These are phyloP conservation scores for Lolium multiflorum DNA, from an alignment of 176 grass and related monocot species.

Conservation along the genomic window DNA sequence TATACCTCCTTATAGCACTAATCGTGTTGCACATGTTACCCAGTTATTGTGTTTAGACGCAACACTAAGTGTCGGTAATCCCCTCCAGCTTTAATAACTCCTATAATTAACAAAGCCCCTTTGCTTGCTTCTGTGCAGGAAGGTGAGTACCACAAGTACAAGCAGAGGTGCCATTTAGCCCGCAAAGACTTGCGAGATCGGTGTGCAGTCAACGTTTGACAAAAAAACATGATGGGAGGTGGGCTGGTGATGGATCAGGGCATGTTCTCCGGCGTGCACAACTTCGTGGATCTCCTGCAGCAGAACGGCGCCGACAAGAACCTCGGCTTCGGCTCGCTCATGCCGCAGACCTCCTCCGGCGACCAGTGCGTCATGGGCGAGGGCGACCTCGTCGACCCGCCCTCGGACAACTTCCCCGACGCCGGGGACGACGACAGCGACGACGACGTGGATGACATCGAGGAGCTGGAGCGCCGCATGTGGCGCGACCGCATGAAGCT, in stretches of 20 bases:
- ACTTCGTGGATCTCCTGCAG: slow-evolving; percentile 72
- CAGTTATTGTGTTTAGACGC: slow-evolving; percentile 31
- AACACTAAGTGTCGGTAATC: not conserved
- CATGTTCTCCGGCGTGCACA: slow-evolving; percentile 70
- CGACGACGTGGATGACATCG: slow-evolving; percentile 84
- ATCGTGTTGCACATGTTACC: slow-evolving; percentile 52
- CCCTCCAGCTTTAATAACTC: not conserved
- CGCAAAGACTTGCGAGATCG: slow-evolving; percentile 18
- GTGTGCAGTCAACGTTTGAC: not conserved
- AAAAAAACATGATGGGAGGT: slow-evolving; percentile 53
- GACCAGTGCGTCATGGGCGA: slow-evolving; percentile 77
- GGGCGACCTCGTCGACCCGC: slow-evolving; percentile 66
- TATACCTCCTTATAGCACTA: slow-evolving; percentile 18
- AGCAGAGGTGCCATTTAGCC: not conserved
- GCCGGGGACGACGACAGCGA: slow-evolving; percentile 75
- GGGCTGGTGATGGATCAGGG: slow-evolving; percentile 60
- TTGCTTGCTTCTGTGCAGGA: slow-evolving; percentile 49
- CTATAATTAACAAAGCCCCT: slow-evolving; percentile 13
- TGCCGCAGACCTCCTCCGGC: slow-evolving; percentile 52
- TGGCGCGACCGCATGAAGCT: slow-evolving; percentile 89
- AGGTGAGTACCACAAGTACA: slow-evolving; percentile 13
- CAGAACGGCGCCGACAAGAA: slow-evolving; percentile 58
- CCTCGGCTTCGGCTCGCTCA: slow-evolving; percentile 48
- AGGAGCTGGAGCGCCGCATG: slow-evolving; percentile 94
- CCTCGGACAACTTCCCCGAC: slow-evolving; percentile 68